Conservation (phyloP, 2,329 filamentous ascomycete species). For the Metarhizium robertsii region DNA sequence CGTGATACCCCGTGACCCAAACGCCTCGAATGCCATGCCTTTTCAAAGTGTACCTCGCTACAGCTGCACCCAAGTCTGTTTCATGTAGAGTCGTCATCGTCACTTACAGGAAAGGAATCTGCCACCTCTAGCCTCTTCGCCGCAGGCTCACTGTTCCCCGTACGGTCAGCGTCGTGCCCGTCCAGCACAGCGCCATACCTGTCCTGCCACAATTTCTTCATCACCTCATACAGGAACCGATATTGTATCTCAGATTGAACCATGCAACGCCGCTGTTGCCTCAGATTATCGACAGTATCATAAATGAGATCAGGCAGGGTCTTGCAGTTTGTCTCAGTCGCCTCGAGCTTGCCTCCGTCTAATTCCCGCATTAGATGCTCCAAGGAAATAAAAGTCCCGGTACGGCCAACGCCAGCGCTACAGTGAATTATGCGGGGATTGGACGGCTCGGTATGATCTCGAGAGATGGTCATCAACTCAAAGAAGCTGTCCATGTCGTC, state of each 20-base stretch:
- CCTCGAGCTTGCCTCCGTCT: constrained; percentile 58
- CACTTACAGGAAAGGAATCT: constrained; percentile 28
- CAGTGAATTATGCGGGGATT: constrained; percentile 73
- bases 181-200: constrained; percentile 38
- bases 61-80: neutral
- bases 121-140: constrained; percentile 43
- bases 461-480: constrained; percentile 58
- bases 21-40: constrained; percentile 2
- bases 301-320: constrained; percentile 55
- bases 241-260: constrained; percentile 84
- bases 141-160: constrained; percentile 35
- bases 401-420: constrained; percentile 88
- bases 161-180: constrained; percentile 21
- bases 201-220: constrained; percentile 65
- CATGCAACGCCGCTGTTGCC: constrained; percentile 89
- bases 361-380: constrained; percentile 83
- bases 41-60: constrained; percentile 6
- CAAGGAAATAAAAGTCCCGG: constrained; percentile 92
- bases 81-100: neutral
- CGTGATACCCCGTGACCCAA: constrained; percentile 3
- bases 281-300: constrained; percentile 67
- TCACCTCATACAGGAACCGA: constrained; percentile 77
- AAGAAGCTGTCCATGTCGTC: constrained; percentile 60
- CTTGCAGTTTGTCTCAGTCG: constrained; percentile 25
- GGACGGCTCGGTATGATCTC: constrained; percentile 41